Conservation (phyloP, 768 basidiomycete species). For the Hygrophorus russula region DNA sequence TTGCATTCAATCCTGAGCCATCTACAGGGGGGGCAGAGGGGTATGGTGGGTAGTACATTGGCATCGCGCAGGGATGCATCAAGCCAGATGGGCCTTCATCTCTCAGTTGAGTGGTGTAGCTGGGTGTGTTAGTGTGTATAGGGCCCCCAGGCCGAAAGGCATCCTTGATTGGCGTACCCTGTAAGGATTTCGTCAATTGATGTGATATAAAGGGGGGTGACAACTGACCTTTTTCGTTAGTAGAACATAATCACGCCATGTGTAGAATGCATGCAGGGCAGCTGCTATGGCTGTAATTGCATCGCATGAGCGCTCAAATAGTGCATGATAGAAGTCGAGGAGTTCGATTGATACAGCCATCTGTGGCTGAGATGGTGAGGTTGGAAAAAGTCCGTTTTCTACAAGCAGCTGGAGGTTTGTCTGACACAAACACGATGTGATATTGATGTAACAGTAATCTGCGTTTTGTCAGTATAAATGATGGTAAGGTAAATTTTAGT, state of each 20-base stretch:
- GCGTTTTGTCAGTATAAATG: neutral
- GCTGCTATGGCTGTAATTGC: conserved; percentile 8
- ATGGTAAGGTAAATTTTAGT: neutral
- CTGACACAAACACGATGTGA: conserved; percentile 2
- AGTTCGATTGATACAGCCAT: conserved; percentile 9
- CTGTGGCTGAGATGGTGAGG: conserved; percentile 8
- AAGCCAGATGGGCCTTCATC: no score
- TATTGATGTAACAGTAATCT: conserved; percentile 1
- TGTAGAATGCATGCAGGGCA: conserved; percentile 8
- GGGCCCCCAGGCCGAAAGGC: no score
- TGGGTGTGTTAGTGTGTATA: no score
- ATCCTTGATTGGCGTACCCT: no score
- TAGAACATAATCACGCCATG: conserved; percentile 3
- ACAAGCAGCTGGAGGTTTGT: conserved; percentile 5
- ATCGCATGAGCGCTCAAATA: conserved; percentile 11
- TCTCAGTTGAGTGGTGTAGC: no score
- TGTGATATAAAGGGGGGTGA: no score
- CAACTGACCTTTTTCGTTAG: no score
- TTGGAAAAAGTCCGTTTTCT: conserved; percentile 9
- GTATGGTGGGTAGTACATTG: no score
- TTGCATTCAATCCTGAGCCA: no score
- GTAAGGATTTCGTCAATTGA: no score
- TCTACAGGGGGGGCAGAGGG: no score
- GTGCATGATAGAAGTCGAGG: conserved; percentile 8
- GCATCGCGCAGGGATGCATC: no score